Conservation (phyloP, 176 grass and related monocot genomes). For the Musa acuminata region DNA sequence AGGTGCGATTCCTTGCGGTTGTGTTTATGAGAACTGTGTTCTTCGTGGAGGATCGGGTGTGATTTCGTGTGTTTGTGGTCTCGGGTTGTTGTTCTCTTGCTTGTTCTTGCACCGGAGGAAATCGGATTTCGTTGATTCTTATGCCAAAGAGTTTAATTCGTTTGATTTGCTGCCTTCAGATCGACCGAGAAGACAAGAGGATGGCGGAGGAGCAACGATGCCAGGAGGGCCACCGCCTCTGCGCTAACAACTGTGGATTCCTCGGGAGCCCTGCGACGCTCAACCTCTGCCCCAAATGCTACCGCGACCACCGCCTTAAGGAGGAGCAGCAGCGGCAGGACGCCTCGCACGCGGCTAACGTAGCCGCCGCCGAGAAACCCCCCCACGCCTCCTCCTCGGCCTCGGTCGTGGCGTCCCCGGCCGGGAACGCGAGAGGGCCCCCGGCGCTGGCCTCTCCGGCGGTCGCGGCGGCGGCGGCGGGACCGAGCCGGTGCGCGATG, state of each 20-base stretch:
- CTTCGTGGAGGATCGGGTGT: no score
- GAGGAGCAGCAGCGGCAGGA: neutral
- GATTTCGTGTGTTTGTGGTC: no score
- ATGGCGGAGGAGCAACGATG: neutral
- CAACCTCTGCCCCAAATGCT: neutral
- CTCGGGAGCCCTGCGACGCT: neutral
- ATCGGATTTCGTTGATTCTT: neutral
- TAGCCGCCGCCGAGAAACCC: no score
- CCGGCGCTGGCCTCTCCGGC: neutral
- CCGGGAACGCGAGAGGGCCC: neutral
- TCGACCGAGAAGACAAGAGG: neutral
- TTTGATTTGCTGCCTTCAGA: neutral
- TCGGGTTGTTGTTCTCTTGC: no score
- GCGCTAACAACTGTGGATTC: neutral
- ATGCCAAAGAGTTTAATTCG: neutral
- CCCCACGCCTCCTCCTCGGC: no score
- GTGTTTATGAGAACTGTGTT: no score
- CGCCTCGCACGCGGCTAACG: no score
- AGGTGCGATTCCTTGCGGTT: no score
- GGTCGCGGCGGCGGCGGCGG: neutral
- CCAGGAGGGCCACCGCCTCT: constrained; percentile 2
- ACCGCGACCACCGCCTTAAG: neutral
- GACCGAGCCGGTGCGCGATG: neutral
- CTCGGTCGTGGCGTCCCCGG: neutral
- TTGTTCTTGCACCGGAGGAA: neutral